Base-by-base conservation (phyloP, 2,329 filamentous ascomycete species). In the Penicillium sp. region DNA sequence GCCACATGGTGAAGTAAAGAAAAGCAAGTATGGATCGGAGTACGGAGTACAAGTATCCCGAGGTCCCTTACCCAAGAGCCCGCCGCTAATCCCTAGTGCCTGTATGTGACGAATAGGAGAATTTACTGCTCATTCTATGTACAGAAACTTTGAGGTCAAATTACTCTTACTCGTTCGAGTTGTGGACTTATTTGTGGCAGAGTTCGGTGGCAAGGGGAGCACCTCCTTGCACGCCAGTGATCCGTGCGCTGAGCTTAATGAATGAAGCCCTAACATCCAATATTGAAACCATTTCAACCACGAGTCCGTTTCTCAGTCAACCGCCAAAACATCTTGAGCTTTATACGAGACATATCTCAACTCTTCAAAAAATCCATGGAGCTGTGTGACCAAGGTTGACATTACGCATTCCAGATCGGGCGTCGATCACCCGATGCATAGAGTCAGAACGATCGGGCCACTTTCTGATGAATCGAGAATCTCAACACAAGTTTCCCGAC, bases 161-260 rank as follows among this genome's bases (percentile, higher is more conserved):
- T 18, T 18, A 18, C 18, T 18, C 18, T 32, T 38, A 10, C 9
- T 27, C 9, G 1, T 42, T 40, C 21, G 29, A 11, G 9, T 4
- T 31, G 6, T n/a, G 11, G 38, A 13, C 36, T 11, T 34, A 27
- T 22, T 29, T 47, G 42, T 39, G 34, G 21, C 24, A 41, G 29
- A 41, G 21, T 46, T 43, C 10, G 22, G 54, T 39, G 41, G 32
- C 38, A 49, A 48, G 47, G 27, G 31, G 36, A 42, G 21, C 11
- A 8, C 36, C 48, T 45, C 57, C 57, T 57, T 59, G 22, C 57
- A 48, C 55, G 18, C 5, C 18, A 6, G 24, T 10, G 48, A 50
- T 50, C 44, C 41, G 53, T 47, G 39, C 31, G 22, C 34, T 49
- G 50, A 58, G 50, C 50, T 57, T 58, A 48, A 58, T 46, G 34